phyloP scores from a whole-genome alignment of 306 rosid species.

The Phaseolus lunatus region DNA sequence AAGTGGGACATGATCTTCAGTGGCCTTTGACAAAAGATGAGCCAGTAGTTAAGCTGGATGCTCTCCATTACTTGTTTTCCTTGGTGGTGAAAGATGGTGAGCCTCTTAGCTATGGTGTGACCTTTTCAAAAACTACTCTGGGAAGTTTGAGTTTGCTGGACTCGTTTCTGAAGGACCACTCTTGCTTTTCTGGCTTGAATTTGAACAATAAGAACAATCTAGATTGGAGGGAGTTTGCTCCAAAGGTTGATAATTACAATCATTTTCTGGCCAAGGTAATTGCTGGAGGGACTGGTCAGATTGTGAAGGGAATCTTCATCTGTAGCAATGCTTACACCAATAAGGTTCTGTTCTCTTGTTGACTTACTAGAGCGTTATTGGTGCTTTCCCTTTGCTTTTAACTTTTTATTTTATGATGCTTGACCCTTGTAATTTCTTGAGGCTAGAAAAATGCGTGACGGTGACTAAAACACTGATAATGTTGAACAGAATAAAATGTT shows the following conservation, averaged over 20 bases:
- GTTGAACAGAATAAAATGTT: neutral
- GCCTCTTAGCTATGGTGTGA: constrained; percentile 89
- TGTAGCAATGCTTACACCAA: constrained; percentile 94
- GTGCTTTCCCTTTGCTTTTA: constrained; percentile 20
- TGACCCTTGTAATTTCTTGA: neutral
- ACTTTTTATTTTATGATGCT: constrained; percentile 25
- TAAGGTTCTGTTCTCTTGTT: constrained; percentile 60
- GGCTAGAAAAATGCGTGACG: constrained; percentile 1
- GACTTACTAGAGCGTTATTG: neutral
- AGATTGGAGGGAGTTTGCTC: constrained; percentile 97
- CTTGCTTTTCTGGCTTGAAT: constrained; percentile 72
- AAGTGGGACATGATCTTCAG: constrained; percentile 73
- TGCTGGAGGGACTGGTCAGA: constrained; percentile 94
- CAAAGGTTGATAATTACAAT: constrained; percentile 82
- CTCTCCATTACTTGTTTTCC: constrained; percentile 74
- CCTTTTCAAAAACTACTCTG: constrained; percentile 58
- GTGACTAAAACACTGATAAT: neutral
- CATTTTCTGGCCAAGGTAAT: constrained; percentile 78
- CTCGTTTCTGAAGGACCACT: constrained; percentile 66
- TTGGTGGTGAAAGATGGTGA: constrained; percentile 83
- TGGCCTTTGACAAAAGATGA: constrained; percentile 99
- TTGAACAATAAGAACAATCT: constrained; percentile 53
- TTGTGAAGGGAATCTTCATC: constrained; percentile 86
- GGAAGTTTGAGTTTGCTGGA: constrained; percentile 66
- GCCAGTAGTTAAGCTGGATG: constrained; percentile 85